Percentiles rank a stretch among this genome's conserved stretches.
Evolutionary conservation across 2,329 filamentous ascomycete genomes (phyloP).

Genomic region (Fusarium mundagurra): DNA sequence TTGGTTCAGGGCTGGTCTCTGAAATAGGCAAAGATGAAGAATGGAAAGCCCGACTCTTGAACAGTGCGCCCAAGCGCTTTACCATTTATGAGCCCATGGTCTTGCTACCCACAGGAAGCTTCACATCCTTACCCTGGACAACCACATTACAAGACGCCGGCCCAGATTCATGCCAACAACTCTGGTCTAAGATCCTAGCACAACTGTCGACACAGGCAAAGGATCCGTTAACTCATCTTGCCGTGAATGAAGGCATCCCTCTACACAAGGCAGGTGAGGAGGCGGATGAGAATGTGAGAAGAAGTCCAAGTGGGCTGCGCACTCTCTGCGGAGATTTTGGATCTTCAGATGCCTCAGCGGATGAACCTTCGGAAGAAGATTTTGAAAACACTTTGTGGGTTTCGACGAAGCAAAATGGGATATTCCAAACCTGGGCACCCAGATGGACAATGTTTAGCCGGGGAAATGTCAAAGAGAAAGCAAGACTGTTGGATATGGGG

Average conservation of each 20-base stretch:
- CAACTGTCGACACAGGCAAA: slow-evolving; percentile 56
- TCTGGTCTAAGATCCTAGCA: slow-evolving; percentile 62
- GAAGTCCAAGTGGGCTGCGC: slow-evolving; percentile 75
- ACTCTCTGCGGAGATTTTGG: slow-evolving; percentile 83
- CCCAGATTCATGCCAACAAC: slow-evolving; percentile 38
- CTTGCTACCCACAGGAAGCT: slow-evolving; percentile 68
- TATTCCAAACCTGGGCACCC: slow-evolving; percentile 87
- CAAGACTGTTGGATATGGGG: slow-evolving; percentile 70
- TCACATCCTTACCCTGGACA: slow-evolving; percentile 56
- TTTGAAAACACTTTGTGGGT: slow-evolving; percentile 82
- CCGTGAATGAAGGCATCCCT: slow-evolving; percentile 71
- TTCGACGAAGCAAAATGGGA: slow-evolving; percentile 78
- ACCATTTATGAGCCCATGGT: slow-evolving; percentile 70
- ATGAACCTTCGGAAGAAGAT: slow-evolving; percentile 57
- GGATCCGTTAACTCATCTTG: slow-evolving; percentile 63
- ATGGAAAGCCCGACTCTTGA: slow-evolving; percentile 47
- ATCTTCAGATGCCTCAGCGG: slow-evolving; percentile 44
- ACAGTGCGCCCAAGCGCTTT: slow-evolving; percentile 65
- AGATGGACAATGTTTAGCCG: slow-evolving; percentile 93
- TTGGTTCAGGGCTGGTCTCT: slow-evolving; percentile 21
- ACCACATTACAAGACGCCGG: slow-evolving; percentile 45
- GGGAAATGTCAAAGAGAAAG: slow-evolving; percentile 91
- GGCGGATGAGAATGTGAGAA: slow-evolving; percentile 71
- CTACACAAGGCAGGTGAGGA: slow-evolving; percentile 47
- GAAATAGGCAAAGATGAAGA: slow-evolving; percentile 3